These are phyloP conservation scores for Plasmodium berghei DNA, from an alignment of 169 alveolate species.

Conservation along the genomic window DNA sequence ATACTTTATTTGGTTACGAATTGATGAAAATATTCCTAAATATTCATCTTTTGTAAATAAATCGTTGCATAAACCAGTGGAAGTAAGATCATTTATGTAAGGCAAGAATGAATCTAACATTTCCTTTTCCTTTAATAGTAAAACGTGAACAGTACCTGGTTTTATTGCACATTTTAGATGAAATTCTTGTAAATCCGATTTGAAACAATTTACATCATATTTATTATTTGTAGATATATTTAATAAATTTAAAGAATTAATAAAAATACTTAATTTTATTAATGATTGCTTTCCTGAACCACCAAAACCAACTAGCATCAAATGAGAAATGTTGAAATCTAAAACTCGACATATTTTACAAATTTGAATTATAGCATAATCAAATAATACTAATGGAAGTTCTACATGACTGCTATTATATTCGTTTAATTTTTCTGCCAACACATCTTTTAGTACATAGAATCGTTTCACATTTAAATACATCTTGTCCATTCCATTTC, in stretches of 20 bases:
- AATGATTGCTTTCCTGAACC: conserved; percentile 98
- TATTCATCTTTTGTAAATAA: conserved; percentile 94
- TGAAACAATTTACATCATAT: conserved; percentile 91
- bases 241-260: conserved; percentile 90
- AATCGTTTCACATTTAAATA: conserved; percentile 88
- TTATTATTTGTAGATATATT: conserved; percentile 92
- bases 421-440: conserved; percentile 91
- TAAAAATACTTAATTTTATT: conserved; percentile 93
- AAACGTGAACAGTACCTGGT: conserved; percentile 93
- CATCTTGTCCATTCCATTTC: conserved; percentile 91
- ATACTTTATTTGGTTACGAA: conserved; percentile 86
- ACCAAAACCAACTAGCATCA: conserved; percentile 97
- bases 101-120: conserved; percentile 93
- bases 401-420: conserved; percentile 93
- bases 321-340: conserved; percentile 94
- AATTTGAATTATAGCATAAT: conserved; percentile 95
- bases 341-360: conserved; percentile 94
- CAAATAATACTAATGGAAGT: conserved; percentile 95
- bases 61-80: conserved; percentile 95
- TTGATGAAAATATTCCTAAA: conserved; percentile 90
- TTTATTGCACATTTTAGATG: conserved; percentile 94
- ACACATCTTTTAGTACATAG: conserved; percentile 89
- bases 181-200: conserved; percentile 92
- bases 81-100: conserved; percentile 95
- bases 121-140: conserved; percentile 95